phyloP scores from a whole-genome alignment of 495 filamentous ascomycete species.

The Gamarada debralockiae region DNA sequence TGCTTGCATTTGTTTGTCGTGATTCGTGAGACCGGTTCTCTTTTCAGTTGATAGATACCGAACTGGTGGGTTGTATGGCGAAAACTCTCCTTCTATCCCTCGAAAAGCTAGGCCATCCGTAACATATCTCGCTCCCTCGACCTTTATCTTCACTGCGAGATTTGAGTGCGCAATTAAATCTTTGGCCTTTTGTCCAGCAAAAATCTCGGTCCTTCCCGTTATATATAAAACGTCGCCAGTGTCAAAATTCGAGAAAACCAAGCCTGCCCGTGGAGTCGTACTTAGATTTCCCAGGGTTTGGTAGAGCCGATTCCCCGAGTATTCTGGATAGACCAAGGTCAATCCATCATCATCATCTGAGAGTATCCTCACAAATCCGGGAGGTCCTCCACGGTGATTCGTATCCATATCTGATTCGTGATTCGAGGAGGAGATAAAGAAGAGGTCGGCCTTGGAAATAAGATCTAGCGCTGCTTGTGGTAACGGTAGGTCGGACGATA shows the following conservation, averaged over 20 bases:
- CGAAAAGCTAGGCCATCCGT: conserved; percentile 60
- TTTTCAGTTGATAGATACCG: conserved; percentile 49
- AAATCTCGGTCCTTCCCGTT: conserved; percentile 61
- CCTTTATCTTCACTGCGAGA: conserved; percentile 62
- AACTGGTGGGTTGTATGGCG: conserved; percentile 69
- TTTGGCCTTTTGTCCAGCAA: conserved; percentile 57
- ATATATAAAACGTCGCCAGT: conserved; percentile 66
- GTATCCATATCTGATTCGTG: conserved; percentile 70
- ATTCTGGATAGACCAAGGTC: conserved; percentile 71
- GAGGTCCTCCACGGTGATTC: conserved; percentile 75
- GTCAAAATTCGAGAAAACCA: conserved; percentile 67
- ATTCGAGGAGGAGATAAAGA: conserved; percentile 69
- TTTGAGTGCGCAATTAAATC: conserved; percentile 62
- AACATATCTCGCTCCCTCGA: conserved; percentile 59
- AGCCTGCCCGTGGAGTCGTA: conserved; percentile 58
- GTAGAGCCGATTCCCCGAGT: conserved; percentile 77
- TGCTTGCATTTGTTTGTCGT: conserved; percentile 11
- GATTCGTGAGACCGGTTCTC: not conserved
- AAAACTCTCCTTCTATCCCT: conserved; percentile 50
- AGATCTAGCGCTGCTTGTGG: conserved; percentile 51
- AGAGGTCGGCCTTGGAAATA: conserved; percentile 62
- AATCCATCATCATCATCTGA: conserved; percentile 44
- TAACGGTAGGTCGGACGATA: conserved; percentile 35
- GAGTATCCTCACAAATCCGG: conserved; percentile 67
- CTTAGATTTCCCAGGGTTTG: conserved; percentile 75